Base-by-base conservation (phyloP, 306 rosid genomes). In the Cucurbita moschata region DNA sequence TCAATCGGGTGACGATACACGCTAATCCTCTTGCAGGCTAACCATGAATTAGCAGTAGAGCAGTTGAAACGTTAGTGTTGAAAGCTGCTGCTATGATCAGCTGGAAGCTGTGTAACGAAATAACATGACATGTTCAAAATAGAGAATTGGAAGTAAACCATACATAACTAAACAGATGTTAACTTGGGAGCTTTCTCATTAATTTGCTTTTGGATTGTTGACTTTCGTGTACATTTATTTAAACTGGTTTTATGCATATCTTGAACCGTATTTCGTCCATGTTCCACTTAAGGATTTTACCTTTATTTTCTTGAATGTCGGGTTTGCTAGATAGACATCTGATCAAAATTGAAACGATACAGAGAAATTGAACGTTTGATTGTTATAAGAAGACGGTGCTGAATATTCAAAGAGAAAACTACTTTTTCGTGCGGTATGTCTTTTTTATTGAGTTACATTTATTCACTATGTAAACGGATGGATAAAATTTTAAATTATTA, bases 21-120 rank as follows among this genome's bases (percentile, higher is more conserved):
- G 94, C 97, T 59, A 88, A 92, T 74, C 97, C 96, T 2, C 97
- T 92, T 38, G 96, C 92, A 42, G 92, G 89, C 60, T 92, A 86
- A 83, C 68, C 75, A 39, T 26, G 18, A 50, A 39, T 19, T 55
- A 39, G 60, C 74, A 4, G 60, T 30, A 70, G 47, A 30, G 35
- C 35, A 2, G 35, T 30, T 26, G 4, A 30, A 70, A 15, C 60
- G 6, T 15, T 15, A 30, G 58, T 6, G 12, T 9, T 30, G 8
- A 26, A 16, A 8, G 60, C 23, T 70, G 59, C 46, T 70, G 59
- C 46, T 26, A 7, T 14, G 35, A 40, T 63, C 70, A 39, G 52
- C 16, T 64, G 7, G 6, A 64, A 64, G 37, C 16, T n/a, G 54
- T 46, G 57, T 69, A 47, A 14, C 11, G 13, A 46, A 69, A 4